These are phyloP conservation scores for Mortierella sp. DNA, from an alignment of 371 early-diverging fungal species.

Conservation along the genomic window DNA sequence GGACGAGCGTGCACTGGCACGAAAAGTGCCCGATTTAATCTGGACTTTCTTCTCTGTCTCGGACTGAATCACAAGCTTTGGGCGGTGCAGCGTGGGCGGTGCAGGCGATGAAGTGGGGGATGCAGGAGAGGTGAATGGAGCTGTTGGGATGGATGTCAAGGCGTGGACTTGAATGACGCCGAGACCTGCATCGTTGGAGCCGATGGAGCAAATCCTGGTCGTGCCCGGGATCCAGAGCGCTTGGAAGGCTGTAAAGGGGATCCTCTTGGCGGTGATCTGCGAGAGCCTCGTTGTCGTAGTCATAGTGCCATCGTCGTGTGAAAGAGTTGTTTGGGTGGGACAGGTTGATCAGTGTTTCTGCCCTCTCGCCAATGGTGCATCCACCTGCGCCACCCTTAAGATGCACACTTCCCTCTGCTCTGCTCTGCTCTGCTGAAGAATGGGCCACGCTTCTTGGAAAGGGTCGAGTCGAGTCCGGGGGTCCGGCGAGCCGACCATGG, in stretches of 20 bases:
- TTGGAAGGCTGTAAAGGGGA: constrained; percentile 48
- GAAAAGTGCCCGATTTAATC: constrained; percentile 77
- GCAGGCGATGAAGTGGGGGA: neutral
- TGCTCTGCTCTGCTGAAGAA: no score
- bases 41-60: constrained; percentile 59
- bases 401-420: no score
- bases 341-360: no score
- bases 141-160: constrained; percentile 1
- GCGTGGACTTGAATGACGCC: constrained; percentile 68
- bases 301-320: neutral
- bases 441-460: no score
- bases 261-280: constrained; percentile 14
- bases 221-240: constrained; percentile 78
- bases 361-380: no score
- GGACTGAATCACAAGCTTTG: constrained; percentile 47
- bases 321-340: no score
- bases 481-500: no score
- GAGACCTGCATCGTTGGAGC: constrained; percentile 73
- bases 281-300: constrained; percentile 7
- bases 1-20: constrained; percentile 60
- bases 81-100: neutral
- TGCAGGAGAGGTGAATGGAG: neutral
- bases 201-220: constrained; percentile 74
- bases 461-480: no score
- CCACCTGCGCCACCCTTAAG: no score